phyloP scores from a whole-genome alignment of 2,329 filamentous ascomycete species.

The Xylaria sp. region DNA sequence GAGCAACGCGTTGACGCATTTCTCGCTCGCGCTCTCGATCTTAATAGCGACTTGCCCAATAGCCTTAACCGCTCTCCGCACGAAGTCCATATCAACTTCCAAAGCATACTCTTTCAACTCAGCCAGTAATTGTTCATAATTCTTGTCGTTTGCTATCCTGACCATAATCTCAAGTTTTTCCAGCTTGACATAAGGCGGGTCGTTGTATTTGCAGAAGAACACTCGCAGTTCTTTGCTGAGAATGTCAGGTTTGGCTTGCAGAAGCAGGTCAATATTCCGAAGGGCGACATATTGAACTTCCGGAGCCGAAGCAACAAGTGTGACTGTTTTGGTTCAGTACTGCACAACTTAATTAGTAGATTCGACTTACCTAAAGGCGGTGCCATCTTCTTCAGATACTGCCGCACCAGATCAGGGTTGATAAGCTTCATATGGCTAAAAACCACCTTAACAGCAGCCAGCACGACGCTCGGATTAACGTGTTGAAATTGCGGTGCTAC shows the following conservation, averaged over 20 bases:
- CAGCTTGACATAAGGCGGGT: conserved; percentile 96
- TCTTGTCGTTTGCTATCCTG: conserved; percentile 95
- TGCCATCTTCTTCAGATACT: conserved; percentile 98
- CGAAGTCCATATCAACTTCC: conserved; percentile 99
- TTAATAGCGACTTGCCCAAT: conserved; percentile 99
- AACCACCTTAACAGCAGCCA: conserved; percentile 97
- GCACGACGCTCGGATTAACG: conserved; percentile 94
- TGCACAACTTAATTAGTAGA: conserved; percentile 10
- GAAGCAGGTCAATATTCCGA: conserved; percentile 92
- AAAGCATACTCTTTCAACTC: conserved; percentile 97
- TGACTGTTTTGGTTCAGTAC: conserved; percentile 70
- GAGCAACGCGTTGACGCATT: conserved; percentile 91
- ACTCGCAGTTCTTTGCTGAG: conserved; percentile 97
- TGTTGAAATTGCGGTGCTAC: conserved; percentile 98
- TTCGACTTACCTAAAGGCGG: conserved; percentile 80
- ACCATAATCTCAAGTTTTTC: conserved; percentile 99
- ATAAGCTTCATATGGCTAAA: conserved; percentile 95
- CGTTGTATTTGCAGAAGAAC: conserved; percentile 99
- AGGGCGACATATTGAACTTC: conserved; percentile 98
- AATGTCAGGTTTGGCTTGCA: conserved; percentile 96
- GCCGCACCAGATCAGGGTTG: conserved; percentile 79
- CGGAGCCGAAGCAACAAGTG: conserved; percentile 91
- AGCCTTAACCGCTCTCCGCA: conserved; percentile 90
- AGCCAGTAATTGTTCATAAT: conserved; percentile 92
- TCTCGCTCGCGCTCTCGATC: conserved; percentile 93